Evolutionary conservation across 1,284 basidiomycete species (phyloP).

Genomic region (Microbotryum intermedium): DNA sequence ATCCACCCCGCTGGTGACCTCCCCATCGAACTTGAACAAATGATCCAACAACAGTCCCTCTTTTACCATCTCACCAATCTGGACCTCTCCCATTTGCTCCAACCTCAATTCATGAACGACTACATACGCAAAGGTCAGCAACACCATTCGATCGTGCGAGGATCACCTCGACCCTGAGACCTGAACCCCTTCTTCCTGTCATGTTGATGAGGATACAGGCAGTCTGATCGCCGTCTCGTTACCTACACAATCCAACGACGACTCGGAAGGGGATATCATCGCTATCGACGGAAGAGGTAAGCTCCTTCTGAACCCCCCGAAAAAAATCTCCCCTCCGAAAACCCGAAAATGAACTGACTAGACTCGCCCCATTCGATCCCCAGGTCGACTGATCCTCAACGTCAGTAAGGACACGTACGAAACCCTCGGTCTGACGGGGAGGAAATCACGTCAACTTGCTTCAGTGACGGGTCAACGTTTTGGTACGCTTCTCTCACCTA

Average conservation of each 20-base stretch:
- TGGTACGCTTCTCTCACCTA: conserved; percentile 7
- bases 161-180: no score
- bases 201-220: not conserved
- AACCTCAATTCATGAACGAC: conserved; percentile 12
- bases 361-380: not conserved
- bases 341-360: no score
- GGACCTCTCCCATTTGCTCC: conserved; percentile 20
- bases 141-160: not conserved
- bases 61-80: conserved; percentile 5
- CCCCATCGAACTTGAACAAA: not conserved
- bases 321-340: no score
- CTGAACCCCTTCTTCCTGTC: not conserved
- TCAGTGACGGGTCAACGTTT: conserved; percentile 14
- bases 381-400: conserved; percentile 23
- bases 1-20: not conserved
- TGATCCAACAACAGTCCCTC: not conserved
- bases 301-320: not conserved
- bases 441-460: not conserved
- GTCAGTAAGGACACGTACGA: conserved; percentile 26
- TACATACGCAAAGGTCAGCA: conserved; percentile 14
- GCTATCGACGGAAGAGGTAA: conserved; percentile 25
- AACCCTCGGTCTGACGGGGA: conserved; percentile 18
- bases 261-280: conserved; percentile 14
- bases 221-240: conserved; percentile 16
- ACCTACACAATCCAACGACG: not conserved